Percentiles rank a stretch among this genome's conserved stretches.
Evolutionary conservation across 257 asterid genomes (phyloP).

Genomic region (Penstemon barbatus): DNA sequence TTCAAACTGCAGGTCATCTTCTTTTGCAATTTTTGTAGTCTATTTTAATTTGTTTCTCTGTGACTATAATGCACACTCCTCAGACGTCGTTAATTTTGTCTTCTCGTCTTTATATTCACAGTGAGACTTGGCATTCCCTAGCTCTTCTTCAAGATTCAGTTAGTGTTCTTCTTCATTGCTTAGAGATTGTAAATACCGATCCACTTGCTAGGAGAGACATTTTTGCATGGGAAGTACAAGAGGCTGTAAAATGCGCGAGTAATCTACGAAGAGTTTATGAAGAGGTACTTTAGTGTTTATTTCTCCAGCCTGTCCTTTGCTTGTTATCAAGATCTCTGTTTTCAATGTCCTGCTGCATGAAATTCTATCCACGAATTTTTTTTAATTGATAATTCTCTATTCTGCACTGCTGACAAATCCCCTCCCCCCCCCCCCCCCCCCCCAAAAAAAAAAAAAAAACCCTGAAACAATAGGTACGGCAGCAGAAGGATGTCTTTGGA

Average conservation of each 20-base stretch:
- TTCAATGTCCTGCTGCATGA: slow-evolving; percentile 6
- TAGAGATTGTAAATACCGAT: slow-evolving; percentile 57
- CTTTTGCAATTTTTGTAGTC: slow-evolving; percentile 11
- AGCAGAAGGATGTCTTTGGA: slow-evolving; percentile 76
- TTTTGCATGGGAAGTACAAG: slow-evolving; percentile 66
- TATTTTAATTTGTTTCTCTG: slow-evolving; percentile 16
- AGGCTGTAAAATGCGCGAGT: slow-evolving; percentile 79
- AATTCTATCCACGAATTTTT: not conserved
- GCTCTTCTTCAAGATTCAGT: slow-evolving; percentile 84
- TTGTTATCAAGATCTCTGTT: slow-evolving; percentile 6
- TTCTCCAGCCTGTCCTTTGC: slow-evolving; percentile 9
- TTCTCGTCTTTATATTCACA: slow-evolving; percentile 27
- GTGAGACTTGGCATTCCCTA: slow-evolving; percentile 62
- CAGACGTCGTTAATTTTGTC: slow-evolving; percentile 18
- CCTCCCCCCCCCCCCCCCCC: not conserved
- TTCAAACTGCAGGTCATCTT: not conserved
- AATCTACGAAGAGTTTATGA: slow-evolving; percentile 85
- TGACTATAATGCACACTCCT: not conserved
- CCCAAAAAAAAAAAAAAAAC: not conserved
- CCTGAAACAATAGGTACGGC: slow-evolving; percentile 53
- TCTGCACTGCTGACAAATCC: not conserved
- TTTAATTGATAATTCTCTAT: not conserved
- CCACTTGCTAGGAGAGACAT: slow-evolving; percentile 32
- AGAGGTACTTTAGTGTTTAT: slow-evolving; percentile 56
- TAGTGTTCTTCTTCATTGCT: slow-evolving; percentile 71